Percentiles rank a stretch among this genome's conserved stretches.
Conservation (phyloP, 2,329 filamentous ascomycete species). For the Laburnicola sp. region DNA sequence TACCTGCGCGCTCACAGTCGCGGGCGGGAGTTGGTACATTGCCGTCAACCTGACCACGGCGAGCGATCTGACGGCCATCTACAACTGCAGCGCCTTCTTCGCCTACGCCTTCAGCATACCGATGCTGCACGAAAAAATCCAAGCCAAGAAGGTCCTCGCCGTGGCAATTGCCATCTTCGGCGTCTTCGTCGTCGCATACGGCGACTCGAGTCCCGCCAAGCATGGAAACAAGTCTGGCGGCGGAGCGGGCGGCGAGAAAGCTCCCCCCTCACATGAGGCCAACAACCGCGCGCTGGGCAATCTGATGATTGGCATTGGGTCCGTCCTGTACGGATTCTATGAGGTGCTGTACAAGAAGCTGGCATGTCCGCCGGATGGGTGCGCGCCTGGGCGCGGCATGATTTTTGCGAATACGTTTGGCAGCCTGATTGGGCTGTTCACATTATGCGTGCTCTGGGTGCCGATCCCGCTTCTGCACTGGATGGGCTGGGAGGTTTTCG, state of each 20-base stretch:
- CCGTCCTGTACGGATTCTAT: constrained; percentile 92
- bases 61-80: constrained; percentile 93
- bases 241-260: constrained; percentile 55
- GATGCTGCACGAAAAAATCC: constrained; percentile 79
- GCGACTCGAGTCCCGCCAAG: constrained; percentile 64
- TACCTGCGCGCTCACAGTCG: constrained; percentile 83
- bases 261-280: constrained; percentile 55
- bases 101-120: constrained; percentile 96
- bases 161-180: constrained; percentile 86
- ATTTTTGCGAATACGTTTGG: constrained; percentile 95
- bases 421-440: constrained; percentile 83
- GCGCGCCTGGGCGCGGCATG: constrained; percentile 82
- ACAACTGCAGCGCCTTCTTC: constrained; percentile 99
- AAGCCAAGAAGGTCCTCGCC: constrained; percentile 81
- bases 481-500: constrained; percentile 78
- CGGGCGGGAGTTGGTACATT: constrained; percentile 92
- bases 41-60: constrained; percentile 92
- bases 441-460: constrained; percentile 85
- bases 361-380: constrained; percentile 90
- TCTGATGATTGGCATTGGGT: constrained; percentile 86
- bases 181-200: constrained; percentile 94
- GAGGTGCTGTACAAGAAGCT: constrained; percentile 94
- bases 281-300: constrained; percentile 79
- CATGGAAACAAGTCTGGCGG: constrained; percentile 60
- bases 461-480: constrained; percentile 83